Conservation (phyloP, 352 stramenopile species). For the Phytophthora boehmeriae region DNA sequence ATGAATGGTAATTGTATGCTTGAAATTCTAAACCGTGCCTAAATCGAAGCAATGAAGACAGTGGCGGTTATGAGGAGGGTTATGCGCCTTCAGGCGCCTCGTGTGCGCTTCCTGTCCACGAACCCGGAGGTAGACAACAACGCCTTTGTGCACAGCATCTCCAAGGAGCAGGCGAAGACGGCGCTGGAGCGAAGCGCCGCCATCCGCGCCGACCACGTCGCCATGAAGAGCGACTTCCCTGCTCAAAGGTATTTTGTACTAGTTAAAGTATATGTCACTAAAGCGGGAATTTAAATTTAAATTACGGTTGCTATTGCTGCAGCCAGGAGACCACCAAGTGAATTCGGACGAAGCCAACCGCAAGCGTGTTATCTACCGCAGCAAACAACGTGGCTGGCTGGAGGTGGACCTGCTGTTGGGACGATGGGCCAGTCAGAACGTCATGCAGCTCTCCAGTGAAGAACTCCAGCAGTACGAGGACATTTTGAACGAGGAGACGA, state of each 20-base stretch:
- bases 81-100: background rate
- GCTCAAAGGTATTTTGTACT: constrained; percentile 1
- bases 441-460: constrained; percentile 73
- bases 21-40: too few species aligned
- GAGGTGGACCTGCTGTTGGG: constrained; percentile 96
- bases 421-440: constrained; percentile 93
- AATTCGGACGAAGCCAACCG: constrained; percentile 68
- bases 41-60: too few species aligned
- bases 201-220: constrained; percentile 67
- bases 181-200: constrained; percentile 55
- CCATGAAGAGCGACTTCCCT: constrained; percentile 46
- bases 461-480: constrained; percentile 95
- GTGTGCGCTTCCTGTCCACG: constrained; percentile 36
- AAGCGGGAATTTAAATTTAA: background rate
- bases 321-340: constrained; percentile 63
- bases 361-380: constrained; percentile 95
- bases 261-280: background rate
- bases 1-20: too few species aligned
- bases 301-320: background rate
- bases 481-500: constrained; percentile 97
- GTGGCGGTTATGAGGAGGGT: too few species aligned
- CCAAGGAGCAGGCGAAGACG: constrained; percentile 53
- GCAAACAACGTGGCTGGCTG: constrained; percentile 95
- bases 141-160: constrained; percentile 57
- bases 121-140: constrained; percentile 50